Percentiles rank a stretch among this genome's conserved stretches.
phyloP scores from a whole-genome alignment of 805 yeast species.

The Komagataella populi region DNA sequence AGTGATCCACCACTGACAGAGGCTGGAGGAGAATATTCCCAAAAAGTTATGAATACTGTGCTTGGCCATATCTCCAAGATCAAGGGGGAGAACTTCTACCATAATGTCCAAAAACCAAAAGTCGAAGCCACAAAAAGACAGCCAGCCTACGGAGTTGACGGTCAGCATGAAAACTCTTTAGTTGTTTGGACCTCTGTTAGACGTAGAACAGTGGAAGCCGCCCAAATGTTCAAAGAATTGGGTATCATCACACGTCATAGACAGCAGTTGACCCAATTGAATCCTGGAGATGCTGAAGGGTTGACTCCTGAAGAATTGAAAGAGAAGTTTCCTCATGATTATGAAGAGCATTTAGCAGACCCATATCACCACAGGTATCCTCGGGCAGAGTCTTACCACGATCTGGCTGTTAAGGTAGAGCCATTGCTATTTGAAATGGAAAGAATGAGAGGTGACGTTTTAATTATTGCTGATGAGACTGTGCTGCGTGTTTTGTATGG shows the following conservation, averaged over 20 bases:
- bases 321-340: conserved; percentile 54
- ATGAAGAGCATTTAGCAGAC: conserved; percentile 47
- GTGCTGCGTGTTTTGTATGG: conserved; percentile 85
- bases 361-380: conserved; percentile 92
- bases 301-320: conserved; percentile 47
- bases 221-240: conserved; percentile 45
- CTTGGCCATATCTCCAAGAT: conserved; percentile 14
- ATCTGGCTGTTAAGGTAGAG: conserved; percentile 86
- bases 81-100: conserved; percentile 19
- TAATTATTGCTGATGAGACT: conserved; percentile 89
- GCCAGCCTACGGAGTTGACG: conserved; percentile 33
- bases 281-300: conserved; percentile 80
- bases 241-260: conserved; percentile 62
- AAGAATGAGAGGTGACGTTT: conserved; percentile 73
- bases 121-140: conserved; percentile 12
- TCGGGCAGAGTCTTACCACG: conserved; percentile 91
- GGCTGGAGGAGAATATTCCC: conserved; percentile 60
- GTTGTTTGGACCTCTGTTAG: conserved; percentile 95
- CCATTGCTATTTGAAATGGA: conserved; percentile 91
- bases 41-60: conserved; percentile 46
- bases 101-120: conserved; percentile 4
- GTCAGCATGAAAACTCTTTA: conserved; percentile 44
- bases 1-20: conserved; percentile 74
- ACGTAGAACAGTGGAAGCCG: conserved; percentile 70
- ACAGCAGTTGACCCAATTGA: conserved; percentile 73